phyloP scores from a whole-genome alignment of 2,329 filamentous ascomycete genomes.

The Ceratocystis diversiconidia region DNA sequence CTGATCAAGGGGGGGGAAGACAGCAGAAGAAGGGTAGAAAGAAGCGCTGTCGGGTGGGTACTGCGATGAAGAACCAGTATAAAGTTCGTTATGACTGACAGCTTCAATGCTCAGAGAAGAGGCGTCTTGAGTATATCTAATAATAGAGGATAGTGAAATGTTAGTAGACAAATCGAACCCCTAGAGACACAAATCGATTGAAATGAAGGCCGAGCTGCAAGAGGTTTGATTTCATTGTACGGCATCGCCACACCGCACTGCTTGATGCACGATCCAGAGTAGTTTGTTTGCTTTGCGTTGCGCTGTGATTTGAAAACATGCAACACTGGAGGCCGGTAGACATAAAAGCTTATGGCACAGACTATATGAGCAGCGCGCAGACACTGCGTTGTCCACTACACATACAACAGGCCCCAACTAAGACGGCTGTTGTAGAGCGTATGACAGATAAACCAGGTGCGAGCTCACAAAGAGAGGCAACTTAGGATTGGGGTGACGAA shows the following conservation, averaged over 20 bases:
- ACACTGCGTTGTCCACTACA: not conserved
- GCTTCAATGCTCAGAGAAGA: slow-evolving; percentile 40
- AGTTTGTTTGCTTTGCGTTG: not conserved
- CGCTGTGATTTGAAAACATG: not conserved
- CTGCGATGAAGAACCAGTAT: slow-evolving; percentile 34
- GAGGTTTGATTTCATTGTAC: not conserved
- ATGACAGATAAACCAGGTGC: slow-evolving; percentile 8
- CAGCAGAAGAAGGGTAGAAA: slow-evolving; percentile 35
- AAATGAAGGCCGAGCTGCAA: slow-evolving; percentile 1
- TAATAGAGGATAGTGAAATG: slow-evolving; percentile 7
- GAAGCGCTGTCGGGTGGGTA: slow-evolving; percentile 37
- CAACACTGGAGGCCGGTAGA: not conserved
- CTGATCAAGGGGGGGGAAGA: slow-evolving; percentile 38
- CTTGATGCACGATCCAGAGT: slow-evolving; percentile 1
- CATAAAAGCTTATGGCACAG: not conserved
- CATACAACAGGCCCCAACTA: not conserved
- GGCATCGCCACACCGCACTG: slow-evolving; percentile 4
- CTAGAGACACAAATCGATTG: slow-evolving; percentile 7
- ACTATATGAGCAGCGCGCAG: not conserved
- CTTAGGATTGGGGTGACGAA: slow-evolving; percentile 2
- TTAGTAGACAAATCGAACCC: slow-evolving; percentile 16
- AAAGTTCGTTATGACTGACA: slow-evolving; percentile 30
- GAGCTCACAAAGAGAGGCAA: not conserved
- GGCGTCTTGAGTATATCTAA: slow-evolving; percentile 42
- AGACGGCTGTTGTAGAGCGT: slow-evolving; percentile 4